phyloP scores from a whole-genome alignment of 176 grass and related monocot species.

The Cymbopogon citratus region DNA sequence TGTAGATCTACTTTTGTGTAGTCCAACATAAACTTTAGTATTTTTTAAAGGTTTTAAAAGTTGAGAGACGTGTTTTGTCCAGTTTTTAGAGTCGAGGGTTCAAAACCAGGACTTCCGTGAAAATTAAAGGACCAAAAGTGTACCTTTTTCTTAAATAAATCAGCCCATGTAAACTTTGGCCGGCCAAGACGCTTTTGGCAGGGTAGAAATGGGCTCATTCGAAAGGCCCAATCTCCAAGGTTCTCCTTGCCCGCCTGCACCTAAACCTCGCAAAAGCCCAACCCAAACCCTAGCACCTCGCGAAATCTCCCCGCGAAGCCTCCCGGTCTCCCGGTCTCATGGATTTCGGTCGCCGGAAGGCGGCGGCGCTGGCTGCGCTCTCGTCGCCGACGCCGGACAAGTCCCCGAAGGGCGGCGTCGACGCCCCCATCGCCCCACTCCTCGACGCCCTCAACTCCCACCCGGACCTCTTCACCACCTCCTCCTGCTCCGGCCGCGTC shows the following conservation, averaged over 20 bases:
- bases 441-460: slow-evolving; percentile 64
- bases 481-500: slow-evolving; percentile 93
- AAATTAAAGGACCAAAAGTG: no score
- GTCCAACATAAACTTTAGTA: no score
- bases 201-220: not conserved
- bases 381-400: slow-evolving; percentile 72
- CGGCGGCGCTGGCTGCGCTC: slow-evolving; percentile 55
- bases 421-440: slow-evolving; percentile 56
- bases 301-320: not conserved
- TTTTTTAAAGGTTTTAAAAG: no score
- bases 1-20: no score
- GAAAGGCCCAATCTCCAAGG: not conserved
- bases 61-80: no score
- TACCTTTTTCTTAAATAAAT: no score
- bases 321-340: not conserved
- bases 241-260: not conserved
- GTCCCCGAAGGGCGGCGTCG: slow-evolving; percentile 83
- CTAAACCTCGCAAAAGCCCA: slow-evolving; percentile 39
- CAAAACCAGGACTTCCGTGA: no score
- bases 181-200: no score
- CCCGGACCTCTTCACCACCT: slow-evolving; percentile 78
- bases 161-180: no score
- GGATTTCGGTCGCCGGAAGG: slow-evolving; percentile 75
- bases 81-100: no score
- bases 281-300: slow-evolving; percentile 31